Evolutionary conservation across 2,329 filamentous ascomycete genomes (phyloP).

Genomic region (Pseudogymnoascus sp.): DNA sequence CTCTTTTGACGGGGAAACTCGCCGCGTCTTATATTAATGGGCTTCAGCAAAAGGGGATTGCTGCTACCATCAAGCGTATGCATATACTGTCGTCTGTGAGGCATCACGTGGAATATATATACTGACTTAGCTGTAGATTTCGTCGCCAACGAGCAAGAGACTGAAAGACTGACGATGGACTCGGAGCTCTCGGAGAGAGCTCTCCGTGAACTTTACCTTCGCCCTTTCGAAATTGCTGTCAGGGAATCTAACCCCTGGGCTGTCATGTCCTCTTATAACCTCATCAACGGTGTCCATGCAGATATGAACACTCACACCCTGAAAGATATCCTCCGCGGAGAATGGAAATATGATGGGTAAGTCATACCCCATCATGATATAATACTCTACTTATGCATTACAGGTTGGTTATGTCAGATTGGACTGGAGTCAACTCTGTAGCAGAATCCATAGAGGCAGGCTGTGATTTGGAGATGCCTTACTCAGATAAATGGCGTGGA

Average conservation of each 20-base stretch:
- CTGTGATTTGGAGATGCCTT: conserved; percentile 54
- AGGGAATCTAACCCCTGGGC: conserved; percentile 64
- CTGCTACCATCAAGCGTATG: conserved; percentile 71
- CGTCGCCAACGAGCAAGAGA: conserved; percentile 69
- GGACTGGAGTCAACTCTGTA: conserved; percentile 52
- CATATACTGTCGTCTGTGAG: conserved; percentile 4
- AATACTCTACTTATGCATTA: conserved; percentile 5
- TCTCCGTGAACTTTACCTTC: conserved; percentile 65
- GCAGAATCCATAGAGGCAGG: conserved; percentile 50
- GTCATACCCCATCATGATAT: conserved; percentile 16
- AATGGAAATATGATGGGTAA: conserved; percentile 58
- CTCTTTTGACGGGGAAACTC: conserved; percentile 66
- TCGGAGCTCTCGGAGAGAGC: conserved; percentile 59
- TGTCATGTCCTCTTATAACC: conserved; percentile 63
- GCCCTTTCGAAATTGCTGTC: conserved; percentile 67
- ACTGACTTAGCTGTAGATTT: conserved; percentile 42
- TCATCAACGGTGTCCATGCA: conserved; percentile 57
- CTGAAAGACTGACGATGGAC: conserved; percentile 58
- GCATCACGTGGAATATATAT: conserved; percentile 14
- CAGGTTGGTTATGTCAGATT: conserved; percentile 53
- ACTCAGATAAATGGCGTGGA: conserved; percentile 49
- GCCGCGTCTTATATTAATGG: conserved; percentile 67
- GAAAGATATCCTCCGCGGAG: conserved; percentile 52
- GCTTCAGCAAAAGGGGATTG: conserved; percentile 66
- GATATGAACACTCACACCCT: conserved; percentile 51